Evolutionary conservation across 345 rosid genomes (phyloP).

Genomic region (Boechera retrofracta): DNA sequence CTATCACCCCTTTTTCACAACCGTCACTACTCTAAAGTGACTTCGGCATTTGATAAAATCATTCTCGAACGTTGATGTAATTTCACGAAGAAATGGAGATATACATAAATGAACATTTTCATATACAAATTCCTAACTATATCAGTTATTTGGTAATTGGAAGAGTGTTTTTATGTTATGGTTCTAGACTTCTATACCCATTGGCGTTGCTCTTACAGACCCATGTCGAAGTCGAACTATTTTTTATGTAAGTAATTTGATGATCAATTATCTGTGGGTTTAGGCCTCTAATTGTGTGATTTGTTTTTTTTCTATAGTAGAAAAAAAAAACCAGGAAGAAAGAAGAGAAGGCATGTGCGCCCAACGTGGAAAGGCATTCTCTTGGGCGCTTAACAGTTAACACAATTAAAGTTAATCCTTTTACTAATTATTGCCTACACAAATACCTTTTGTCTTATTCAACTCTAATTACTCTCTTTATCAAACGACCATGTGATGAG

Average conservation of each 20-base stretch:
- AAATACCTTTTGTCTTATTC: conserved; percentile 36
- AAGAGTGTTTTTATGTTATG: background rate
- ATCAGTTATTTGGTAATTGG: background rate
- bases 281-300: conserved; percentile 25
- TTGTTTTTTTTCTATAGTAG: background rate
- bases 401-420: conserved; percentile 23
- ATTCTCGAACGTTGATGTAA: background rate
- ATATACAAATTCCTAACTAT: background rate
- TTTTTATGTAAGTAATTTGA: background rate
- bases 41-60: background rate
- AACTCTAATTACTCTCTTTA: conserved; percentile 31
- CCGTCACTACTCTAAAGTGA: background rate
- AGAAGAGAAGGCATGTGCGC: conserved; percentile 44
- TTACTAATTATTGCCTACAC: conserved; percentile 40
- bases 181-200: background rate
- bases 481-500: conserved; percentile 43
- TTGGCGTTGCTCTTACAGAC: background rate
- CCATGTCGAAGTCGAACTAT: background rate
- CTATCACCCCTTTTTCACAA: background rate
- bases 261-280: conserved; percentile 16
- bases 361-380: conserved; percentile 45
- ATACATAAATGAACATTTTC: background rate
- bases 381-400: conserved; percentile 37
- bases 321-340: background rate
- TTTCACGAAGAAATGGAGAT: background rate